Evolutionary conservation across 2,329 filamentous ascomycete genomes (phyloP).

Genomic region (Alternaria gaisen): DNA sequence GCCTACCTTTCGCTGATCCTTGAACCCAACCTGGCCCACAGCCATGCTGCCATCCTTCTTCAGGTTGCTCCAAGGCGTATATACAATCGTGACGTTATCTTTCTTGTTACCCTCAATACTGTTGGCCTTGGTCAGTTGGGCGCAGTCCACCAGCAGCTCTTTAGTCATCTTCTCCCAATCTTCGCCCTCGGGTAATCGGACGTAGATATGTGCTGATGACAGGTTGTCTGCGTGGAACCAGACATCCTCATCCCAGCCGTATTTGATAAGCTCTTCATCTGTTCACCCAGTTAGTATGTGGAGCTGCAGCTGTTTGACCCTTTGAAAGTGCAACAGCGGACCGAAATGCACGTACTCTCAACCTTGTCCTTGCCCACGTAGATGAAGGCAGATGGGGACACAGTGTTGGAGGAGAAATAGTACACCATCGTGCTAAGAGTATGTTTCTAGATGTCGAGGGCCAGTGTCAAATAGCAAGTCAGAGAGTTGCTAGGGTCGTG

Average conservation of each 20-base stretch:
- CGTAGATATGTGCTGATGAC: slow-evolving; percentile 94
- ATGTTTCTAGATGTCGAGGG: background rate
- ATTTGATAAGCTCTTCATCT: slow-evolving; percentile 97
- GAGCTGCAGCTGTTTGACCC: background rate
- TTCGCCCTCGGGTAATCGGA: slow-evolving; percentile 80
- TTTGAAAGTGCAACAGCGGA: background rate
- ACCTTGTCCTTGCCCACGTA: slow-evolving; percentile 99
- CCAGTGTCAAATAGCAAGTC: background rate
- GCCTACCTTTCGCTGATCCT: slow-evolving; percentile 76
- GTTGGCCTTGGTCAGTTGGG: slow-evolving; percentile 98
- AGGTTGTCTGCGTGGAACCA: slow-evolving; percentile 99
- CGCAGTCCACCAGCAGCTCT: slow-evolving; percentile 82
- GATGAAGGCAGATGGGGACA: slow-evolving; percentile 83
- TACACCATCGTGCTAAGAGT: slow-evolving; percentile 75
- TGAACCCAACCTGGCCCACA: slow-evolving; percentile 92
- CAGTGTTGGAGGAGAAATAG: slow-evolving; percentile 89
- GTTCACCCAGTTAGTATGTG: background rate
- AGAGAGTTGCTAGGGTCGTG: slow-evolving; percentile 21
- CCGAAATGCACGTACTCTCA: slow-evolving; percentile 74
- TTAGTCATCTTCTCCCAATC: slow-evolving; percentile 83
- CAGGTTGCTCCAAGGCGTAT: slow-evolving; percentile 97
- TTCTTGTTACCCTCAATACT: slow-evolving; percentile 99
- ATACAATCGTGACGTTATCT: slow-evolving; percentile 95
- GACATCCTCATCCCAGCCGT: slow-evolving; percentile 93
- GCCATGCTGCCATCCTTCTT: slow-evolving; percentile 97